Evolutionary conservation across 2,329 filamentous ascomycete species (phyloP).

Genomic region (Seiridium cupressi): DNA sequence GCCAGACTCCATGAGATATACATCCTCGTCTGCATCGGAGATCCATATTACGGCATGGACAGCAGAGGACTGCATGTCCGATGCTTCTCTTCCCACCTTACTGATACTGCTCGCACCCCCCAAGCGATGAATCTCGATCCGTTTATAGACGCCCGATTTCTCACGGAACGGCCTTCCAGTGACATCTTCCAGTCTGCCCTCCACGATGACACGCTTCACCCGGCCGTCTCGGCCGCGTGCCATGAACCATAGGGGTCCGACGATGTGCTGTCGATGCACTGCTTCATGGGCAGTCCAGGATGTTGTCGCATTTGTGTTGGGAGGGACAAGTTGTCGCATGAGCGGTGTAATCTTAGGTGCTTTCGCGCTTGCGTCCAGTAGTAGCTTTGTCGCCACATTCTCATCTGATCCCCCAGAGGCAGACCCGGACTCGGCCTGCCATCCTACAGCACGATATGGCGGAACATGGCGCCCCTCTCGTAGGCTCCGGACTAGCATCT

Average conservation of each 20-base stretch:
- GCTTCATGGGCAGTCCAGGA: neutral
- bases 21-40: neutral
- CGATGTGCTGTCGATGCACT: slow-evolving; percentile 49
- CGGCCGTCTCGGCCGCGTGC: slow-evolving; percentile 18
- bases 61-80: too few species aligned
- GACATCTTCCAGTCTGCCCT: neutral
- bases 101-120: neutral
- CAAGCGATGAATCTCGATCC: neutral
- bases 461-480: slow-evolving; percentile 62
- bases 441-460: slow-evolving; percentile 34
- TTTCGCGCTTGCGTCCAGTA: slow-evolving; percentile 30
- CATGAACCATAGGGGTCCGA: slow-evolving; percentile 66
- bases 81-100: neutral
- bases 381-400: slow-evolving; percentile 7
- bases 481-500: slow-evolving; percentile 68
- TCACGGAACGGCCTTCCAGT: neutral
- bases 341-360: slow-evolving; percentile 72
- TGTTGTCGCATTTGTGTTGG: too few species aligned
- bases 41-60: neutral
- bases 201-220: slow-evolving; percentile 37
- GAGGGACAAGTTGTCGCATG: slow-evolving; percentile 52
- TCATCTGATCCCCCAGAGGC: neutral
- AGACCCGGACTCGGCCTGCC: neutral
- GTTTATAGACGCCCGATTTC: neutral
- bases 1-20: neutral